Evolutionary conservation across 208 protist genomes (phyloP).

Genomic region (Crithidia thermophila): DNA sequence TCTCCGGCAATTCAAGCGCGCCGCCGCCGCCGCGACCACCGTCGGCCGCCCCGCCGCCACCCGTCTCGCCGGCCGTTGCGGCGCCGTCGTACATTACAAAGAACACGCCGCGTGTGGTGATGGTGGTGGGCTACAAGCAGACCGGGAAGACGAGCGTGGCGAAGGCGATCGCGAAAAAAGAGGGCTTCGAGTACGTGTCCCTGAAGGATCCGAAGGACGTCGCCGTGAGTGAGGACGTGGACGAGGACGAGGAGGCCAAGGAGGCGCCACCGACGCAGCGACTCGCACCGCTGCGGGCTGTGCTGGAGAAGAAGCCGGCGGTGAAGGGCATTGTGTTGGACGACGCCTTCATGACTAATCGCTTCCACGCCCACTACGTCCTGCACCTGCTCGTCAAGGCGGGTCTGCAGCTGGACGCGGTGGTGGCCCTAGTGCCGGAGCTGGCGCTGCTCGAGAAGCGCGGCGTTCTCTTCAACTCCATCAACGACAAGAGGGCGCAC

Average conservation of each 20-base stretch:
- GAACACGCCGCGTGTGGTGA: slow-evolving; percentile 55
- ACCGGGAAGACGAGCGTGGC: slow-evolving; percentile 81
- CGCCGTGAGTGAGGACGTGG: not conserved
- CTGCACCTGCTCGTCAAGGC: slow-evolving; percentile 56
- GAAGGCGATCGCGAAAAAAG: slow-evolving; percentile 48
- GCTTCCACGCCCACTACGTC: slow-evolving; percentile 80
- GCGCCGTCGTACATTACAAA: slow-evolving; percentile 39
- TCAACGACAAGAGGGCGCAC: slow-evolving; percentile 49
- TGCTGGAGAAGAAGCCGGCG: slow-evolving; percentile 44
- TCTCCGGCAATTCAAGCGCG: slow-evolving; percentile 11
- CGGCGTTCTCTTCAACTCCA: slow-evolving; percentile 46
- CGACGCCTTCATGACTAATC: slow-evolving; percentile 69
- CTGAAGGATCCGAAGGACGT: slow-evolving; percentile 27
- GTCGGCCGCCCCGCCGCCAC: slow-evolving; percentile 5
- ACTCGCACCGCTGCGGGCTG: slow-evolving; percentile 40
- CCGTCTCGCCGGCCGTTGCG: slow-evolving; percentile 2
- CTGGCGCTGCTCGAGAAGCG: slow-evolving; percentile 48
- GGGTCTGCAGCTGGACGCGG: slow-evolving; percentile 58
- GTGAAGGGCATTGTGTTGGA: slow-evolving; percentile 82
- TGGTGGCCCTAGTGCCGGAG: slow-evolving; percentile 62
- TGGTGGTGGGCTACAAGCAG: slow-evolving; percentile 73
- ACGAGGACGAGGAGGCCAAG: slow-evolving; percentile 22
- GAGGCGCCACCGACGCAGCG: slow-evolving; percentile 26
- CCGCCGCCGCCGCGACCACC: slow-evolving; percentile 12
- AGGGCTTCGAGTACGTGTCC: slow-evolving; percentile 74